Evolutionary conservation across 306 rosid species (phyloP).

Genomic region (Alnus rubra): DNA sequence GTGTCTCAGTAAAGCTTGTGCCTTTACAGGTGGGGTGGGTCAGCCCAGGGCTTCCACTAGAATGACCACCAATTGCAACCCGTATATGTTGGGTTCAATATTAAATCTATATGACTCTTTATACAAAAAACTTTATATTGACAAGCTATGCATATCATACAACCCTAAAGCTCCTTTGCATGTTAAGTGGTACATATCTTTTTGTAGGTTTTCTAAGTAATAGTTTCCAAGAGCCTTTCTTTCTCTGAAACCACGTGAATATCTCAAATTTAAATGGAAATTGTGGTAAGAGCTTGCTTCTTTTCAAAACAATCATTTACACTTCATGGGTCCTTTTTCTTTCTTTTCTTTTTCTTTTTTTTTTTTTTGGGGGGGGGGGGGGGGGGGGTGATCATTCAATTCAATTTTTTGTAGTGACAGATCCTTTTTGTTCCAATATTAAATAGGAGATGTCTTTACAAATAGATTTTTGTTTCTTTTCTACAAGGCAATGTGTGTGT

Average conservation of each 20-base stretch:
- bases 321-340: too few relatives aligned
- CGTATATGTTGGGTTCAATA: background rate
- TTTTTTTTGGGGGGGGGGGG: too few relatives aligned
- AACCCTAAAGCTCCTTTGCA: background rate
- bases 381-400: too few relatives aligned
- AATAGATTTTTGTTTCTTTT: background rate
- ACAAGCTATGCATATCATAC: background rate
- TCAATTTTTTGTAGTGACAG: too few relatives aligned
- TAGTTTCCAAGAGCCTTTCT: background rate
- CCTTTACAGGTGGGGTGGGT: background rate
- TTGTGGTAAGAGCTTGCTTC: too few relatives aligned
- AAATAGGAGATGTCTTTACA: background rate
- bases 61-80: background rate
- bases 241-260: background rate
- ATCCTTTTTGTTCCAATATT: background rate
- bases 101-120: background rate
- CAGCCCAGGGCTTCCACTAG: background rate
- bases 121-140: background rate
- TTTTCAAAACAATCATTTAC: too few relatives aligned
- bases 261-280: too few relatives aligned
- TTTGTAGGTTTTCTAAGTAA: background rate
- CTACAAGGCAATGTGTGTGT: background rate
- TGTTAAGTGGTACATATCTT: background rate
- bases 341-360: too few relatives aligned
- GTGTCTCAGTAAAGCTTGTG: too few relatives aligned